phyloP scores from a whole-genome alignment of 202 grass and related monocot species.

The Setaria italica region DNA sequence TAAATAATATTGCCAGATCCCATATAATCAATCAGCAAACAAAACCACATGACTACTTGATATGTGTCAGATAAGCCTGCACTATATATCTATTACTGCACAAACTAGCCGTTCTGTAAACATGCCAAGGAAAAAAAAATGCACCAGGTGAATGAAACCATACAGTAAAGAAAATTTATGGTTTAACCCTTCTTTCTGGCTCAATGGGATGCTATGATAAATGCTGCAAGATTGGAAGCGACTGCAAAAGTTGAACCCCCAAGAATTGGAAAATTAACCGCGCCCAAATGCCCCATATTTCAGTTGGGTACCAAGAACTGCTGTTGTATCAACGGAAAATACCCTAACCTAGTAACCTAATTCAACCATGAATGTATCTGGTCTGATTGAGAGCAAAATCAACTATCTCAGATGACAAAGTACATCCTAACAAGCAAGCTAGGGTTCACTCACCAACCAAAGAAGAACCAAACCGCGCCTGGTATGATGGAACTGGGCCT shows the following conservation, averaged over 20 bases:
- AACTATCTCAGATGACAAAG: background rate
- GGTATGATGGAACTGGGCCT: too few relatives aligned
- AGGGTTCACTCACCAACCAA: conserved; percentile 12
- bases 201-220: background rate
- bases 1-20: background rate
- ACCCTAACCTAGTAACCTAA: background rate
- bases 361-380: background rate
- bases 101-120: background rate
- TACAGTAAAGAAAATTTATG: background rate
- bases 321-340: background rate
- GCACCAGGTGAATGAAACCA: conserved; percentile 21
- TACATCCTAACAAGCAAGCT: background rate
- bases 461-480: background rate
- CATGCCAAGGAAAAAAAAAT: background rate
- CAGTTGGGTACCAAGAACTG: background rate
- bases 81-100: background rate
- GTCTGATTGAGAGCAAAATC: background rate
- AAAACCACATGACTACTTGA: background rate
- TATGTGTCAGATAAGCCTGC: conserved; percentile 7
- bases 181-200: background rate
- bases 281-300: background rate
- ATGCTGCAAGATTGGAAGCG: background rate
- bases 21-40: conserved; percentile 13
- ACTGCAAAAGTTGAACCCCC: background rate
- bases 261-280: background rate